These are phyloP conservation scores for Orbilia oligospora DNA, from an alignment of 2,329 filamentous ascomycete genomes.

Conservation along the genomic window DNA sequence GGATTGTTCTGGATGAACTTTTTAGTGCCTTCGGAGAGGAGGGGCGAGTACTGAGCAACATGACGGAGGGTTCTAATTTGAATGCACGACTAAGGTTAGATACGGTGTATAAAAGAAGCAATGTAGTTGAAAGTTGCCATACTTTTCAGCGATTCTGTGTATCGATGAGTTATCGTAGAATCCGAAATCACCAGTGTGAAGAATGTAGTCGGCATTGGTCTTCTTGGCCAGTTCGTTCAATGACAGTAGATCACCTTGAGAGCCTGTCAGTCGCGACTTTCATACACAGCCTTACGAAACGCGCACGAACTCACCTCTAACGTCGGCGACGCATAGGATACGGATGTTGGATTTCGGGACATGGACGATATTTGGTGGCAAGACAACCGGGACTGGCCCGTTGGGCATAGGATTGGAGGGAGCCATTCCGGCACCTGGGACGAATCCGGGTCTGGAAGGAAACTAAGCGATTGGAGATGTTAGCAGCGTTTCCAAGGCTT, in stretches of 20 bases:
- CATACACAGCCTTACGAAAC: slow-evolving; percentile 34
- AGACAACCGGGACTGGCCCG: slow-evolving; percentile 55
- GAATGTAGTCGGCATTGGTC: slow-evolving; percentile 95
- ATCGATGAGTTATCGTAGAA: slow-evolving; percentile 98
- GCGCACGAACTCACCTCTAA: slow-evolving; percentile 73
- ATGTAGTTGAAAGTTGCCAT: slow-evolving; percentile 67
- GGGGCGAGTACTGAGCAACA: slow-evolving; percentile 96
- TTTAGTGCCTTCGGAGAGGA: slow-evolving; percentile 84
- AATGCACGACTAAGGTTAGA: slow-evolving; percentile 39
- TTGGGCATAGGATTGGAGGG: slow-evolving; percentile 46
- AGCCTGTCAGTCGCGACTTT: slow-evolving; percentile 41
- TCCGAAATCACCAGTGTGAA: slow-evolving; percentile 98
- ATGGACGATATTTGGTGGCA: slow-evolving; percentile 51
- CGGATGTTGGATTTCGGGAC: slow-evolving; percentile 70
- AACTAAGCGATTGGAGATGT: slow-evolving; percentile 42
- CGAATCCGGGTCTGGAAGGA: slow-evolving; percentile 34
- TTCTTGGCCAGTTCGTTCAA: slow-evolving; percentile 96
- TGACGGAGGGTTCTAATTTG: slow-evolving; percentile 87
- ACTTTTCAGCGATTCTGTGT: slow-evolving; percentile 98
- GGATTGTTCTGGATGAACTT: slow-evolving; percentile 75
- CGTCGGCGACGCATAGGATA: slow-evolving; percentile 80
- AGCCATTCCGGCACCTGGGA: slow-evolving; percentile 44
- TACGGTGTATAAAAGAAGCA: slow-evolving; percentile 56
- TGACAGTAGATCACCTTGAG: slow-evolving; percentile 88
- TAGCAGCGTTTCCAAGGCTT: not conserved